Percentiles rank a stretch among this genome's conserved stretches.
phyloP scores from a whole-genome alignment of 2,329 filamentous ascomycete genomes.

The Hysterium pulicare region DNA sequence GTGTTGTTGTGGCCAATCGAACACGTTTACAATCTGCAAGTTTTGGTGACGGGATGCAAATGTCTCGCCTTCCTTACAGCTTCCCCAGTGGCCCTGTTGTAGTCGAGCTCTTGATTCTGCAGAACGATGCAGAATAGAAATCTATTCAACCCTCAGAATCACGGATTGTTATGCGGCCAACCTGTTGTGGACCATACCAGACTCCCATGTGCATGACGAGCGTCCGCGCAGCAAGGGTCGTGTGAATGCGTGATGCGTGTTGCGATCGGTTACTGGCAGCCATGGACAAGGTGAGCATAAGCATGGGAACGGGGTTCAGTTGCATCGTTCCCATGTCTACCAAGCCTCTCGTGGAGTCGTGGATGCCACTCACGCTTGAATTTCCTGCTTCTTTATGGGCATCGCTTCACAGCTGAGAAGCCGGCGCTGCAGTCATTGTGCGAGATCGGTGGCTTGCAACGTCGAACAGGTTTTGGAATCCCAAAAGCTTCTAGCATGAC shows the following conservation, averaged over 20 bases:
- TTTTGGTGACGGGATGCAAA: conserved; percentile 1
- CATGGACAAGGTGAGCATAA: too few species aligned
- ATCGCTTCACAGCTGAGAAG: conserved; percentile 10
- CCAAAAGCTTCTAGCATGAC: conserved; percentile 4
- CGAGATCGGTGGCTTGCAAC: conserved; percentile 26
- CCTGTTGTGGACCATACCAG: too few species aligned
- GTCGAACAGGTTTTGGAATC: conserved; percentile 20
- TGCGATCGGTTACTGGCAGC: conserved; percentile 12
- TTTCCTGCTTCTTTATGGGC: conserved; percentile 10
- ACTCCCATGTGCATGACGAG: conserved; percentile 7
- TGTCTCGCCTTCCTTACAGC: not conserved
- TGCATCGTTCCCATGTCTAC: not conserved
- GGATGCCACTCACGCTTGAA: conserved; percentile 10
- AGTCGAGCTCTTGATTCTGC: too few species aligned
- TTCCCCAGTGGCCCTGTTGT: too few species aligned
- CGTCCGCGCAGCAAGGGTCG: not conserved
- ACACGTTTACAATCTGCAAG: too few species aligned
- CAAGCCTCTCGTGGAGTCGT: not conserved
- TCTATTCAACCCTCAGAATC: too few species aligned
- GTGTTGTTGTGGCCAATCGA: too few species aligned
- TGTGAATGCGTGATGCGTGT: conserved; percentile 2
- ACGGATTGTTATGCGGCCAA: too few species aligned
- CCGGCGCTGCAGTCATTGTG: conserved; percentile 4
- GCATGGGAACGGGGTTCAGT: too few species aligned
- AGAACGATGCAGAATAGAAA: too few species aligned